Conservation (phyloP, 225 moss, liverwort and hornwort species). For the Asterella californica region DNA sequence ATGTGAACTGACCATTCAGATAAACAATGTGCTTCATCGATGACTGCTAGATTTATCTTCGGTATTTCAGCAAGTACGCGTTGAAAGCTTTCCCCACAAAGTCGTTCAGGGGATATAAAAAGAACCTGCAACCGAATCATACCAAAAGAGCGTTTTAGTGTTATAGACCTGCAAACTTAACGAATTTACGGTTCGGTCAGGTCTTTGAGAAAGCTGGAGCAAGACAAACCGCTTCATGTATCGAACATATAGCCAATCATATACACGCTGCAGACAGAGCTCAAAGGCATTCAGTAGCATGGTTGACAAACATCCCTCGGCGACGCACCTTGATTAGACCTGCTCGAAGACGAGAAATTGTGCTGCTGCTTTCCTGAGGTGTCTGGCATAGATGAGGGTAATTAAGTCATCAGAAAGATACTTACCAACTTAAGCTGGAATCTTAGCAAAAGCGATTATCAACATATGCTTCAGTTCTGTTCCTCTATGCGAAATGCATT, state of each 20-base stretch:
- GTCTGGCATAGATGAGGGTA: slow-evolving; percentile 51
- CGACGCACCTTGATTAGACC: slow-evolving; percentile 69
- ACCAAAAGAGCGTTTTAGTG: background rate
- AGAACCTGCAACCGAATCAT: slow-evolving; percentile 52
- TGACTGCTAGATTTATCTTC: slow-evolving; percentile 68
- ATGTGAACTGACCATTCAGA: slow-evolving; percentile 71
- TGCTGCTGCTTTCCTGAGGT: slow-evolving; percentile 63
- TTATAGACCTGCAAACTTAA: too few species aligned
- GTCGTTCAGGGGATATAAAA: slow-evolving; percentile 88
- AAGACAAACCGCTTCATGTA: too few species aligned
- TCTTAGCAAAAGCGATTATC: too few species aligned
- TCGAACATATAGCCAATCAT: too few species aligned
- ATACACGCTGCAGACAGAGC: background rate
- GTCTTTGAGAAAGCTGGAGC: too few species aligned
- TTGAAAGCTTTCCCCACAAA: slow-evolving; percentile 79
- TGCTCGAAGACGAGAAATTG: slow-evolving; percentile 56
- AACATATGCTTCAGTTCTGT: too few species aligned
- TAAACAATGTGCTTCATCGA: slow-evolving; percentile 97
- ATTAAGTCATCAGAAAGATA: too few species aligned
- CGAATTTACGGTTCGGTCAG: too few species aligned
- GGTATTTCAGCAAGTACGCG: slow-evolving; percentile 57
- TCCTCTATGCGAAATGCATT: too few species aligned
- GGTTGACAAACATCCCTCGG: background rate
- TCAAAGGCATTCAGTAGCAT: too few species aligned
- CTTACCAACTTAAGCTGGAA: too few species aligned